A percentile compares a stretch with the other conserved stretches of the same genome.
Conservation (phyloP, 2,329 filamentous ascomycete species). For the Dothideomycetes sp. region DNA sequence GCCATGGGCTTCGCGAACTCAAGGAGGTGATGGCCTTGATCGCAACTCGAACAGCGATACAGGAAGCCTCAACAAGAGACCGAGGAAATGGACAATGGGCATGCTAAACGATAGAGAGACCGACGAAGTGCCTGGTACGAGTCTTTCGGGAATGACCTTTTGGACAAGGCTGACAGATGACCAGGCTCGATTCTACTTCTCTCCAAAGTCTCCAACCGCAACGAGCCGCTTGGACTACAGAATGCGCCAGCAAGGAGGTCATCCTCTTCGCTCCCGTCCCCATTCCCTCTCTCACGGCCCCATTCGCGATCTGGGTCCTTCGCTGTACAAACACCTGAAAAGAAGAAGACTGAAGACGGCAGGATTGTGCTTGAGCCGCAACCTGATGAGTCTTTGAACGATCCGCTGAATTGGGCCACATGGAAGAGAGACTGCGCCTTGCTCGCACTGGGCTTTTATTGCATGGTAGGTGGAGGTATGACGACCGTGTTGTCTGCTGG, state of each 20-base stretch:
- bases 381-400: conserved; percentile 80
- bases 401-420: conserved; percentile 82
- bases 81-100: conserved; percentile 51
- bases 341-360: conserved; percentile 73
- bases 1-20: too few relatives aligned
- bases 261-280: conserved; percentile 13
- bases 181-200: conserved; percentile 52
- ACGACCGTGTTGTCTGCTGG: conserved; percentile 83
- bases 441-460: conserved; percentile 78
- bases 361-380: conserved; percentile 83
- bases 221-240: conserved; percentile 50
- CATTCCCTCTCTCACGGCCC: conserved; percentile 11
- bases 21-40: too few relatives aligned
- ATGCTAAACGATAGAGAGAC: conserved; percentile 72
- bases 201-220: conserved; percentile 43
- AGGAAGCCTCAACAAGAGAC: neutral
- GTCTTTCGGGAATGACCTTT: neutral
- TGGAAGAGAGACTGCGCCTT: conserved; percentile 73
- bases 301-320: conserved; percentile 8
- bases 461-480: conserved; percentile 86
- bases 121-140: conserved; percentile 73
- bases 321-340: conserved; percentile 22
- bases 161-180: neutral
- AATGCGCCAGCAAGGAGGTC: conserved; percentile 47
- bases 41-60: neutral